Evolutionary conservation across 257 asterid genomes (phyloP).

Genomic region (Jaltomata sinuosa): DNA sequence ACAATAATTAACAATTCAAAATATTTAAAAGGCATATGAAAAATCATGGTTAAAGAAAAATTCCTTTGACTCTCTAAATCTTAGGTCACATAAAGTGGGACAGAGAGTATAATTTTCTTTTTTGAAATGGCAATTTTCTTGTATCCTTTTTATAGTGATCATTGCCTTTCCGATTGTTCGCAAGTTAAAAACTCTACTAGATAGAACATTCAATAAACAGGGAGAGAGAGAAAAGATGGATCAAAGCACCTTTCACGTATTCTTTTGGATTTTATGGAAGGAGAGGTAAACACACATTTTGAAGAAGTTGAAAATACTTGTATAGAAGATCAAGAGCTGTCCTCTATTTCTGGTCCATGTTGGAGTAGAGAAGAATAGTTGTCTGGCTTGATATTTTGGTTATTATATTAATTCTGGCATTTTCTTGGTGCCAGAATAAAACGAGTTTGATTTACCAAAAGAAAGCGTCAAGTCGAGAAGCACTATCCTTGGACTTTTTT

Average conservation of each 20-base stretch:
- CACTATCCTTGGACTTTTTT: background rate
- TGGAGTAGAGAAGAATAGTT: background rate
- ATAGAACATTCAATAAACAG: background rate
- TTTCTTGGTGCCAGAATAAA: background rate
- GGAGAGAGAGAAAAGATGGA: background rate
- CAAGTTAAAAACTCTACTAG: background rate
- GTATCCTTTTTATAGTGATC: background rate
- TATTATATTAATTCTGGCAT: background rate
- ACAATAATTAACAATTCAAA: background rate
- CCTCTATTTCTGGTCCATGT: background rate
- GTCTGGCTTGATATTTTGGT: background rate
- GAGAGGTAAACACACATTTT: background rate
- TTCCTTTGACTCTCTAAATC: background rate
- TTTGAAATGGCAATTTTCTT: background rate
- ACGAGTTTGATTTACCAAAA: background rate
- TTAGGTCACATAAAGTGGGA: background rate
- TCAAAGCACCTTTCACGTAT: background rate
- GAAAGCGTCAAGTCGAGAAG: background rate
- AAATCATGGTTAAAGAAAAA: background rate
- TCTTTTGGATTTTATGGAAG: background rate
- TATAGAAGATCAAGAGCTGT: background rate
- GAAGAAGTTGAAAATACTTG: background rate
- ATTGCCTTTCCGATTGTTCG: background rate
- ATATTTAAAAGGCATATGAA: background rate
- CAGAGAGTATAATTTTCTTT: background rate